Base-by-base conservation (phyloP, 1,284 basidiomycete species). In the Singerocomus rubriflavus region DNA sequence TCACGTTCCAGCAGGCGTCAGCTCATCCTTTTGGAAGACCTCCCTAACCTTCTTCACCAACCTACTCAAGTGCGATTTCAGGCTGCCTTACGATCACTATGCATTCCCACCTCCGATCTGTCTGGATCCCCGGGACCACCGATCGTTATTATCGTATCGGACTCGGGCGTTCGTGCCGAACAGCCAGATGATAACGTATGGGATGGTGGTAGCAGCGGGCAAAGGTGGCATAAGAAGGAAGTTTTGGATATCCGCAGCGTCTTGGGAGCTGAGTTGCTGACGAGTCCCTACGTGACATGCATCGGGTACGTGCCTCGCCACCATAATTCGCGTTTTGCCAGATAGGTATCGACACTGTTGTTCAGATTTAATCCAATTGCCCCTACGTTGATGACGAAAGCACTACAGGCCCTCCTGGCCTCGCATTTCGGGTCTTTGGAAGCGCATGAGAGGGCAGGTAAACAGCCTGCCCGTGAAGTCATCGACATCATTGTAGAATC, bases 281-380 rank as follows among this genome's bases (percentile, higher is more conserved):
- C 72, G 34, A 79, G 83, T 10, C 82, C 83, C 0, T 85, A 79
- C 54, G 85, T 90, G 43, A 82, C 82, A 10, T 80, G 91, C 59
- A 85, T 97, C 45, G 75, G 76, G 88, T 93, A 63, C 39, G 81
- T 71, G 10, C 4, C 30, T 34, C n/a, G 1, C 13, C 29, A 17
- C 39, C 16, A 21, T 35, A 17, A n/a, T 29, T 42, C 30, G 25
- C 30, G 42, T 46, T 14, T 40, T 41, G 21, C 14, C 48, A 26
- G 48, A 21, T 32, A 31, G 17, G 3, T 39, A 49, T 42, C 48
- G 48, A 30, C 14, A 9, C 26, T 16, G 6, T 42, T 27, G 2
- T 40, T 3, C 58, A 93, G 92, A 32, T 98, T 98, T 72, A 93
- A 97, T 54, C 88, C 94, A 0, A 84, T 99, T 38, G 93, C 96